phyloP scores from a whole-genome alignment of 2,329 filamentous ascomycete species.

The Fusarium liriodendri region DNA sequence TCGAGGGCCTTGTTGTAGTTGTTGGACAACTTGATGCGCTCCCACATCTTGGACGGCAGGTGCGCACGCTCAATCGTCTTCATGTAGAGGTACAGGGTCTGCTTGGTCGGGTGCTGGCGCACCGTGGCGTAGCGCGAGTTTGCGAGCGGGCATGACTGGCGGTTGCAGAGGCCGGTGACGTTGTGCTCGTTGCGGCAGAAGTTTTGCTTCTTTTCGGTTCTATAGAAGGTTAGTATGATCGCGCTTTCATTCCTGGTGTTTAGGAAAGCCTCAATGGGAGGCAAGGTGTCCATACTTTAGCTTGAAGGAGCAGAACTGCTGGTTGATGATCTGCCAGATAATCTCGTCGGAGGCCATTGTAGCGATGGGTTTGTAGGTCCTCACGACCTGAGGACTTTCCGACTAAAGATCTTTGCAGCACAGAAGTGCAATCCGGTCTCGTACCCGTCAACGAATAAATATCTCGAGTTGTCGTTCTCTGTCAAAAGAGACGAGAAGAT shows the following conservation, averaged over 20 bases:
- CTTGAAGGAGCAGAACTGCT: conserved; percentile 95
- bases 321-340: conserved; percentile 96
- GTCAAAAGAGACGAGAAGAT: conserved; percentile 18
- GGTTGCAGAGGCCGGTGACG: conserved; percentile 83
- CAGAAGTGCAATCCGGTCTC: not conserved
- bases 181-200: conserved; percentile 98
- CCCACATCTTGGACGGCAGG: conserved; percentile 93
- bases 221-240: conserved; percentile 52
- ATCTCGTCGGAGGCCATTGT: conserved; percentile 93
- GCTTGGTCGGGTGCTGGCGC: conserved; percentile 82
- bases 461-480: not conserved
- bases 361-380: not conserved
- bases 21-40: conserved; percentile 86
- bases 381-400: not conserved
- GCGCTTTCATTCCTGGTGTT: not conserved
- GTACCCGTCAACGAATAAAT: not conserved
- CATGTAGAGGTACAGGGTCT: conserved; percentile 93
- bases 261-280: not conserved
- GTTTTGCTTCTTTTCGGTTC: conserved; percentile 85
- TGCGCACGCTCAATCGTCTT: conserved; percentile 92
- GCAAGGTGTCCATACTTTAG: conserved; percentile 72
- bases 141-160: conserved; percentile 89
- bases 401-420: not conserved
- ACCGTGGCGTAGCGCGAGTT: conserved; percentile 95
- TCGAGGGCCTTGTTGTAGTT: conserved; percentile 93